Conservation (phyloP, 2,329 filamentous ascomycete genomes). For the Hirsutella thompsonii region DNA sequence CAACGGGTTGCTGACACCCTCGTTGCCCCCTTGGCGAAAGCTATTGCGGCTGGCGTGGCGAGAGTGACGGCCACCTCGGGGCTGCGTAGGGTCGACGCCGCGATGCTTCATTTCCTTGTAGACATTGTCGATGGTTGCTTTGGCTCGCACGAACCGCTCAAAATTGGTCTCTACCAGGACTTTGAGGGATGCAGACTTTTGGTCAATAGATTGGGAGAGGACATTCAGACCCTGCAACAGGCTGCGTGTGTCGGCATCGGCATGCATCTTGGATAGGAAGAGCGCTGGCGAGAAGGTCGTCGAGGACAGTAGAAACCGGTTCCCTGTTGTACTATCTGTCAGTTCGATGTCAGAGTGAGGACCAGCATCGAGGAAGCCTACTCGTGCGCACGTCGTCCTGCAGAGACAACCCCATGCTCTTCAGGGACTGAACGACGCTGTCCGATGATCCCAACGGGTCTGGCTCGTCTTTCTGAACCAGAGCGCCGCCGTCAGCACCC, state of each 20-base stretch:
- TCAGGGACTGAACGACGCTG: slow-evolving; percentile 72
- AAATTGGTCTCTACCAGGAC: slow-evolving; percentile 96
- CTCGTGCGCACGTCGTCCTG: slow-evolving; percentile 73
- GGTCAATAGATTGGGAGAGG: slow-evolving; percentile 83
- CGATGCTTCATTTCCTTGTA: slow-evolving; percentile 93
- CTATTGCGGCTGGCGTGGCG: slow-evolving; percentile 56
- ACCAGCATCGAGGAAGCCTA: slow-evolving; percentile 26
- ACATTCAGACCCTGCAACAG: slow-evolving; percentile 73
- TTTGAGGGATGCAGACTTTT: slow-evolving; percentile 94
- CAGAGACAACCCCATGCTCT: slow-evolving; percentile 62
- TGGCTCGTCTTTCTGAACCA: slow-evolving; percentile 82
- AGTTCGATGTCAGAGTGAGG: slow-evolving; percentile 5
- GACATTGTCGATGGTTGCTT: slow-evolving; percentile 96
- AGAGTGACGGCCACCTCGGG: slow-evolving; percentile 39
- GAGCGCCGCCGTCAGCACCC: slow-evolving; percentile 57
- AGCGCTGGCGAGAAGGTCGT: slow-evolving; percentile 88
- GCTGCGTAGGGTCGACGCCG: slow-evolving; percentile 38
- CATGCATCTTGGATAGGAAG: slow-evolving; percentile 87
- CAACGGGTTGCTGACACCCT: slow-evolving; percentile 24
- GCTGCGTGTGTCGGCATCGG: slow-evolving; percentile 68
- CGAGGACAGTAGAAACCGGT: slow-evolving; percentile 88
- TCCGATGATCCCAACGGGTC: slow-evolving; percentile 83
- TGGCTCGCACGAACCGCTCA: slow-evolving; percentile 92
- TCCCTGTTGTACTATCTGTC: slow-evolving; percentile 39
- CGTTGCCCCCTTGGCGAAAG: slow-evolving; percentile 40